These are phyloP conservation scores for Backusella tuberculispora DNA, from an alignment of 192 early-diverging fungal genomes.

Conservation along the genomic window DNA sequence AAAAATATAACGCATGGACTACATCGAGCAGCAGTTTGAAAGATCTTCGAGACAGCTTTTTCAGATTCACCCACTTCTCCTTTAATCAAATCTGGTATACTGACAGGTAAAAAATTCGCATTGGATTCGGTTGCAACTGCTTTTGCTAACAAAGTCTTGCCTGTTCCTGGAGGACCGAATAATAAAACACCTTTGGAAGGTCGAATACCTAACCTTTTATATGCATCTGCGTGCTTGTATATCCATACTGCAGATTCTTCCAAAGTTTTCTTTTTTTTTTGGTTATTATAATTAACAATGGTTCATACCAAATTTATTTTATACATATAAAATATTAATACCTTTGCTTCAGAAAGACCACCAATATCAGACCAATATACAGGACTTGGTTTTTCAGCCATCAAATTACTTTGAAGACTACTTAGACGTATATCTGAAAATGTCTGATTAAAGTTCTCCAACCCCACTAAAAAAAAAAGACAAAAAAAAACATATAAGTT, in stretches of 20 bases:
- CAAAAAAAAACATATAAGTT: no score
- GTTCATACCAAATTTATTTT: no score
- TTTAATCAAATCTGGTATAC: slow-evolving; percentile 83
- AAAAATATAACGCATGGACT: slow-evolving; percentile 89
- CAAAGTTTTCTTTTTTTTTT: slow-evolving; percentile 52
- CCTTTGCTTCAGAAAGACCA: slow-evolving; percentile 74
- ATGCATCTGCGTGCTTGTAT: slow-evolving; percentile 65
- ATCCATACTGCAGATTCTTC: slow-evolving; percentile 84
- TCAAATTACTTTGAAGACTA: slow-evolving; percentile 39
- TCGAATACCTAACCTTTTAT: slow-evolving; percentile 66
- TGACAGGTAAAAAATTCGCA: slow-evolving; percentile 80
- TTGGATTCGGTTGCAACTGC: slow-evolving; percentile 81
- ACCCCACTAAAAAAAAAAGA: slow-evolving; percentile 24
- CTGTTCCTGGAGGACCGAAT: slow-evolving; percentile 89
- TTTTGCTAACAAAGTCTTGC: slow-evolving; percentile 89
- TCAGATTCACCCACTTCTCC: slow-evolving; percentile 94
- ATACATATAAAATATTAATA: slow-evolving; percentile 25
- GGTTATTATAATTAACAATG: background rate
- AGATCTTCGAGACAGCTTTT: slow-evolving; percentile 81
- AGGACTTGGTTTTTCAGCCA: slow-evolving; percentile 47
- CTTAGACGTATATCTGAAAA: slow-evolving; percentile 39
- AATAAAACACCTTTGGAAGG: slow-evolving; percentile 85
- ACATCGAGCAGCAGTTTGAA: slow-evolving; percentile 68
- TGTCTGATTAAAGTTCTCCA: slow-evolving; percentile 45
- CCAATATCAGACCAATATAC: slow-evolving; percentile 83